Evolutionary conservation across 2,329 filamentous ascomycete genomes (phyloP).

Genomic region (Neopestalotiopsis sp.): DNA sequence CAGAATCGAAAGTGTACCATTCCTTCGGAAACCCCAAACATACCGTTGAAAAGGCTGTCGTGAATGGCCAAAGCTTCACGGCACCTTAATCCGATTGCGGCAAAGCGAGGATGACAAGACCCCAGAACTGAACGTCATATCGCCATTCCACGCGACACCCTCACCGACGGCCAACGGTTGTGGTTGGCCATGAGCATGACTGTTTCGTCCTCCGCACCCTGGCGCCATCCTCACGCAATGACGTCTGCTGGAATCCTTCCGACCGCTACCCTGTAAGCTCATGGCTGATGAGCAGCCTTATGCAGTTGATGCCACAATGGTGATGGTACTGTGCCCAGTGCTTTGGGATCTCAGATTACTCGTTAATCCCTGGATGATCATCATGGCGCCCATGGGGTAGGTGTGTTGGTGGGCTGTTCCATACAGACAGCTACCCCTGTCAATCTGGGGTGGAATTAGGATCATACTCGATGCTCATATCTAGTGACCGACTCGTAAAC

Average conservation of each 20-base stretch:
- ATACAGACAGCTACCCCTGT: background rate
- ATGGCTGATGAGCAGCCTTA: background rate
- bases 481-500: background rate
- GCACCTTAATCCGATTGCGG: slow-evolving; percentile 2
- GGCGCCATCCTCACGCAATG: slow-evolving; percentile 10
- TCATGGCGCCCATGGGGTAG: background rate
- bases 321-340: slow-evolving; percentile 1
- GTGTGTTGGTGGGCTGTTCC: background rate
- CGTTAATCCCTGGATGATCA: slow-evolving; percentile 13
- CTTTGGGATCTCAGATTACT: background rate
- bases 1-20: background rate
- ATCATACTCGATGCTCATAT: background rate
- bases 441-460: background rate
- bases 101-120: slow-evolving; percentile 2
- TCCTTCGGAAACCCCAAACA: background rate
- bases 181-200: slow-evolving; percentile 2
- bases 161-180: background rate
- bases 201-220: background rate
- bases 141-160: background rate
- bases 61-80: background rate
- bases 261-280: background rate
- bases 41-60: background rate
- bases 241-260: slow-evolving; percentile 13
- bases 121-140: slow-evolving; percentile 2
- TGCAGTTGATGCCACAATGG: background rate